Conservation (phyloP, 1,284 basidiomycete species). For the Ustilago tritici region DNA sequence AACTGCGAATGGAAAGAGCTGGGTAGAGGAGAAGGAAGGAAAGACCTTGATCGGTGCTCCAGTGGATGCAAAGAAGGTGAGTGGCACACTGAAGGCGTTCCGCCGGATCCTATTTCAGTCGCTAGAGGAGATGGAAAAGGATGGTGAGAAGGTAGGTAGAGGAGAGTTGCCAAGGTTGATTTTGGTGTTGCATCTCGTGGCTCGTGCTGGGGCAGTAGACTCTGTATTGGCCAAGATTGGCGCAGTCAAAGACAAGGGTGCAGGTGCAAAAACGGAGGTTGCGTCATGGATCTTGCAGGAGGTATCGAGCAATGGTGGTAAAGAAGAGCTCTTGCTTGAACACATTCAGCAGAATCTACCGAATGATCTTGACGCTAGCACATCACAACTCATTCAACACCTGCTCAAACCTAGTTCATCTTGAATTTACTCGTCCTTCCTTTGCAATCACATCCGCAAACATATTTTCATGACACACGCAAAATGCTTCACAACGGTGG, state of each 20-base stretch:
- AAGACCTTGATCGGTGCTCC: background rate
- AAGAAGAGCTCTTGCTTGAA: background rate
- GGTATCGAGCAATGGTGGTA: background rate
- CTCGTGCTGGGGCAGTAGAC: slow-evolving; percentile 6
- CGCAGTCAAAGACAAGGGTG: background rate
- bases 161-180: background rate
- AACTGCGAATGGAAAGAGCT: background rate
- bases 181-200: slow-evolving; percentile 19
- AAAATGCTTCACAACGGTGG: no score
- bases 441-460: background rate
- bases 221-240: slow-evolving; percentile 7
- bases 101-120: slow-evolving; percentile 22
- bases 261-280: slow-evolving; percentile 1
- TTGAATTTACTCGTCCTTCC: background rate
- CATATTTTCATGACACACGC: background rate
- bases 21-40: background rate
- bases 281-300: slow-evolving; percentile 4
- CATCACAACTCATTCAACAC: background rate
- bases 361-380: background rate
- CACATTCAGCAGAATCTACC: background rate
- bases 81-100: slow-evolving; percentile 16
- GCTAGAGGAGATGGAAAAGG: slow-evolving; percentile 14
- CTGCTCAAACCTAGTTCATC: background rate
- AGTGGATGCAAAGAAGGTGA: background rate
- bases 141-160: background rate